These are phyloP conservation scores for Periconia macrospinosa DNA, from an alignment of 2,329 filamentous ascomycete species.

Conservation along the genomic window DNA sequence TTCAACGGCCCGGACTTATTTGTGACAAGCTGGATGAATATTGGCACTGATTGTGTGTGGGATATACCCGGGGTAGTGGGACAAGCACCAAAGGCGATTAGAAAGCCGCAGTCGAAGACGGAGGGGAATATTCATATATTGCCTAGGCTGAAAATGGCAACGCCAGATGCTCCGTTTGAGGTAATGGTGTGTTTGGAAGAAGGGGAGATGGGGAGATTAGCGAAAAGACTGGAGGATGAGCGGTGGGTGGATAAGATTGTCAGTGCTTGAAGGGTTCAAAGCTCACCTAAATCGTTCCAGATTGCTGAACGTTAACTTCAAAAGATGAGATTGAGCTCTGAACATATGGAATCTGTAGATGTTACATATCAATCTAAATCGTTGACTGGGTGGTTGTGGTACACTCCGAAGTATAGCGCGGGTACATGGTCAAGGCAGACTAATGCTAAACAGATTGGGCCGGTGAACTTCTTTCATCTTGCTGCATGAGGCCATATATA, in stretches of 20 bases:
- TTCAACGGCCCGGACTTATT: conserved; percentile 28
- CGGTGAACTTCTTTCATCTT: too few relatives aligned
- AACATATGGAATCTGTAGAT: too few relatives aligned
- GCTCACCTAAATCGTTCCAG: too few relatives aligned
- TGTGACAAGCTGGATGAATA: conserved; percentile 31
- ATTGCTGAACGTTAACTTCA: too few relatives aligned
- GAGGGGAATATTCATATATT: conserved; percentile 29
- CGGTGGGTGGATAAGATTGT: conserved; percentile 6
- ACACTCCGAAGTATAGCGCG: too few relatives aligned
- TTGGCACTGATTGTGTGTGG: conserved; percentile 25
- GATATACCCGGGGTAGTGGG: conserved; percentile 17
- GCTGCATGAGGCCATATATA: too few relatives aligned
- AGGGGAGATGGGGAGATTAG: conserved; percentile 18
- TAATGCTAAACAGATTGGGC: too few relatives aligned
- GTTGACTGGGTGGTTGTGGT: too few relatives aligned
- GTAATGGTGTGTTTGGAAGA: conserved; percentile 20
- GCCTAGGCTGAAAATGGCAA: conserved; percentile 14
- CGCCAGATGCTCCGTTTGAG: conserved; percentile 11
- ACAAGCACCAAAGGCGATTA: conserved; percentile 18
- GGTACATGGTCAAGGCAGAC: too few relatives aligned
- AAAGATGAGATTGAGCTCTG: too few relatives aligned
- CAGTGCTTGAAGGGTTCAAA: background rate
- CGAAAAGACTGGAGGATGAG: conserved; percentile 8
- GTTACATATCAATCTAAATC: too few relatives aligned
- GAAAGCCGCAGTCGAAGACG: conserved; percentile 18